Percentiles rank a stretch among this genome's conserved stretches.
phyloP scores from a whole-genome alignment of 805 yeast genomes.

The Kregervanrija delftensis region DNA sequence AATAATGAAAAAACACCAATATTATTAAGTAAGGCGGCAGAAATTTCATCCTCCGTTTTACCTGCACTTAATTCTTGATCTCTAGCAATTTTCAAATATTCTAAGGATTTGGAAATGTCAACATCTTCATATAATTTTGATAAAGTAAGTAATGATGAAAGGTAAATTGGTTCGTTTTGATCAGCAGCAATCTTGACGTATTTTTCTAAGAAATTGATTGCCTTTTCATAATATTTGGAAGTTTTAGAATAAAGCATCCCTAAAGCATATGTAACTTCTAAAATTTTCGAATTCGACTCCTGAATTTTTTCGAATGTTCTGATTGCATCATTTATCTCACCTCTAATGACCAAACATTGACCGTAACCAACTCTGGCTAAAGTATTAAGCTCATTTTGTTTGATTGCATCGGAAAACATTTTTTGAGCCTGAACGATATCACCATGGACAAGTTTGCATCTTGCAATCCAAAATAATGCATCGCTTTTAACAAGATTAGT shows the following conservation, averaged over 20 bases:
- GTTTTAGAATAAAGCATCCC: conserved; percentile 66
- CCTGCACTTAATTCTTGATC: conserved; percentile 38
- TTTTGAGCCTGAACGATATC: conserved; percentile 68
- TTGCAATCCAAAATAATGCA: conserved; percentile 78
- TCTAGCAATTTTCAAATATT: conserved; percentile 40
- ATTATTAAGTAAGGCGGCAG: conserved; percentile 66
- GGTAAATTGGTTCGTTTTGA: conserved; percentile 48
- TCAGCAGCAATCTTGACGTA: conserved; percentile 60
- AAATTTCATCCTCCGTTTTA: conserved; percentile 37
- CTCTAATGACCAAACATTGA: conserved; percentile 72
- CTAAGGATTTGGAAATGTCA: conserved; percentile 62
- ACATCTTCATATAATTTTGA: conserved; percentile 63
- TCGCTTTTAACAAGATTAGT: conserved; percentile 46
- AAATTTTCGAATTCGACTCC: conserved; percentile 56
- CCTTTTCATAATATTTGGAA: conserved; percentile 33
- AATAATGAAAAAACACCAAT: conserved; percentile 77
- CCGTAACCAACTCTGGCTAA: conserved; percentile 79
- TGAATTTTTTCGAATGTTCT: conserved; percentile 74
- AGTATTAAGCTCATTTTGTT: conserved; percentile 54
- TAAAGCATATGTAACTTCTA: conserved; percentile 68
- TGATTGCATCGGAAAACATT: conserved; percentile 65
- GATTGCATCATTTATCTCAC: conserved; percentile 74
- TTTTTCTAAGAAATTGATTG: conserved; percentile 60
- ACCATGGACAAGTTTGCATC: conserved; percentile 55
- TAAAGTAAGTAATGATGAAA: conserved; percentile 61